Conservation (phyloP, 306 rosid genomes). For the Fragaria vesca region DNA sequence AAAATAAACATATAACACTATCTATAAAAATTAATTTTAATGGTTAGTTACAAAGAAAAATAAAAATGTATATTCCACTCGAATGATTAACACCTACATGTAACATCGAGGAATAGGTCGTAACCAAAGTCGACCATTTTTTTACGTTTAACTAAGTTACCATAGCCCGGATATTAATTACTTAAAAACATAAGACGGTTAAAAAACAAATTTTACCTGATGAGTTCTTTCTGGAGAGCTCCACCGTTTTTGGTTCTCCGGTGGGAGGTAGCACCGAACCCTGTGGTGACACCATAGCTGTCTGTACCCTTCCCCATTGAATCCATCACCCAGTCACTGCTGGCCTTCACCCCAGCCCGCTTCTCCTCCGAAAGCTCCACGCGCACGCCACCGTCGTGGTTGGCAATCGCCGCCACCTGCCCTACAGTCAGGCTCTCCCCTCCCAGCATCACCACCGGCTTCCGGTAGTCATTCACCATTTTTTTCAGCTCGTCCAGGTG, state of each 20-base stretch:
- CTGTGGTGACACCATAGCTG: slow-evolving; percentile 86
- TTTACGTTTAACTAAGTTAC: neutral
- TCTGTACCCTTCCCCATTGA: slow-evolving; percentile 76
- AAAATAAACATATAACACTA: no score
- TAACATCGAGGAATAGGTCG: no score
- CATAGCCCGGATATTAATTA: neutral
- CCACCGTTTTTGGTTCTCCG: slow-evolving; percentile 85
- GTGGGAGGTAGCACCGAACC: slow-evolving; percentile 93
- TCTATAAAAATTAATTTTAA: no score
- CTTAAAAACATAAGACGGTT: neutral
- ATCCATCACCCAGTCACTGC: slow-evolving; percentile 85
- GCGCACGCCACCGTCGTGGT: neutral
- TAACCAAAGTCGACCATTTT: no score
- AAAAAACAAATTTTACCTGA: slow-evolving; percentile 43
- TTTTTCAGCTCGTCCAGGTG: slow-evolving; percentile 72
- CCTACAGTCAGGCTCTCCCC: slow-evolving; percentile 59
- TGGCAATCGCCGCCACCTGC: slow-evolving; percentile 74
- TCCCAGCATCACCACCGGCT: slow-evolving; percentile 49
- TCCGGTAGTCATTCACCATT: slow-evolving; percentile 75
- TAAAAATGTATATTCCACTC: no score
- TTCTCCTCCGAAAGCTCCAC: slow-evolving; percentile 61
- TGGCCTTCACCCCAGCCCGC: slow-evolving; percentile 60
- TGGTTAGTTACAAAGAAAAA: no score
- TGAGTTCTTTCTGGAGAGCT: slow-evolving; percentile 89
- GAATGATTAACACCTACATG: no score